Evolutionary conservation across 371 early-diverging fungal species (phyloP), one percentile per base, ranked within the genome.

Genomic region (Mucor sp.): DNA sequence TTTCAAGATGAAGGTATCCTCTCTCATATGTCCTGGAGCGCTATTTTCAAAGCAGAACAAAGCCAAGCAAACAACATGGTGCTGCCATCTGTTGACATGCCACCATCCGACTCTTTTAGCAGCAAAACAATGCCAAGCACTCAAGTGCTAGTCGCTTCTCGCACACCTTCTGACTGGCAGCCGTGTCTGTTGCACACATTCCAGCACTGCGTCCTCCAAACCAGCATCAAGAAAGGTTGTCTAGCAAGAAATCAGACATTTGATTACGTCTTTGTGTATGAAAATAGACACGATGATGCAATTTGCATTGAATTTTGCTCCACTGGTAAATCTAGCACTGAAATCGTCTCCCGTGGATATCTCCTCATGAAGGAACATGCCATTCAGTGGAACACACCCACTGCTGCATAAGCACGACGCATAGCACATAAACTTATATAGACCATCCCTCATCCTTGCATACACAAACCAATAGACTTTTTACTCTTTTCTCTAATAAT

Each of bases 231-330:
- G 28, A 55, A 55, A 30, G 56, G 56, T 17, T 25, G 56, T 25
- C 14, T 55, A 14, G 25, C 5, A 12, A 55, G 27, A 27, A 30
- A 55, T 28, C 25, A 30, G 14, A 14, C 5, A 55, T 55, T 55
- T 17, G 30, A 55, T 6, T 28, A 55, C 30, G 12, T 55, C 25
- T 55, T 55, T 55, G 56, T 55, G 12, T 55, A 55, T 28, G 56
- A 55, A 55, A 55, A 55, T 30, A 21, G 30, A 30, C 56, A 55
- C 23, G 56, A 55, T 55, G 56, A 55, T 30, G 30, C 56, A 15
- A 55, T 55, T 55, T 55, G 56, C 8, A 17, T 55, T 55, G 56
- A 55, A 30, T 55, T 55, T 15, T 55, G 56, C n/a, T 28, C 56
- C 27, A 14, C n/a, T 8, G 56, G 56, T 30, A n/a, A 27, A 15